A percentile compares a stretch with the other conserved stretches of the same genome.
Conservation (phyloP, 768 basidiomycete genomes). For the Cyclocybe cylindracea region DNA sequence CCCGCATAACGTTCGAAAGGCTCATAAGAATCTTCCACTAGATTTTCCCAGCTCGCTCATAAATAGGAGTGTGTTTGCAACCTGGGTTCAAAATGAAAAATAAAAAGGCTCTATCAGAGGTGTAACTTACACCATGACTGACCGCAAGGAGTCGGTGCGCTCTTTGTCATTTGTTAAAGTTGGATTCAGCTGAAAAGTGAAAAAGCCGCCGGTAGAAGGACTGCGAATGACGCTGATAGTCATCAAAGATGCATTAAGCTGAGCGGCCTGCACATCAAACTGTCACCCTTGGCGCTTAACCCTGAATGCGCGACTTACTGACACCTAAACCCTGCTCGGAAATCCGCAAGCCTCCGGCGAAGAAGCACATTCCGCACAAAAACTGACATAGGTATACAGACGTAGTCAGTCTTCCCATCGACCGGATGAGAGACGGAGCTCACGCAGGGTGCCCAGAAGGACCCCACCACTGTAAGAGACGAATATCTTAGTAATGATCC, state of each 20-base stretch:
- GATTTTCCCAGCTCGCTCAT: no score
- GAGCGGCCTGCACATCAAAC: constrained; percentile 45
- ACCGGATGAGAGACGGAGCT: no score
- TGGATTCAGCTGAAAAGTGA: constrained; percentile 50
- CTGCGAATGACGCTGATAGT: constrained; percentile 79
- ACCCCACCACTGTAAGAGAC: constrained; percentile 69
- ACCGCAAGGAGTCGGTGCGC: constrained; percentile 55
- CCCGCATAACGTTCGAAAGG: constrained; percentile 47
- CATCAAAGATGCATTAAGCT: constrained; percentile 74
- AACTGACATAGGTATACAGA: constrained; percentile 39
- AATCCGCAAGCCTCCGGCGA: constrained; percentile 77
- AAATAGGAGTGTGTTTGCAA: constrained; percentile 75
- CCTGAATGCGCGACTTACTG: constrained; percentile 49
- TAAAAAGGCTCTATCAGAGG: constrained; percentile 31
- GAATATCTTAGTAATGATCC: constrained; percentile 10
- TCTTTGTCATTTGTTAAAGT: constrained; percentile 26
- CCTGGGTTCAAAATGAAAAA: constrained; percentile 56
- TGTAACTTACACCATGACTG: constrained; percentile 67
- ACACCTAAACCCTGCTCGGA: constrained; percentile 79
- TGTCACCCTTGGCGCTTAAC: constrained; percentile 2
- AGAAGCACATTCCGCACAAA: constrained; percentile 90
- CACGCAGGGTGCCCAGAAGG: constrained; percentile 82
- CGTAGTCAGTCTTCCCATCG: constrained; percentile 6
- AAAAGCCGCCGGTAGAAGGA: constrained; percentile 82
- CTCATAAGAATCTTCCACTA: no score